phyloP scores from a whole-genome alignment of 352 stramenopile species.

The Phytopythium helicoides region DNA sequence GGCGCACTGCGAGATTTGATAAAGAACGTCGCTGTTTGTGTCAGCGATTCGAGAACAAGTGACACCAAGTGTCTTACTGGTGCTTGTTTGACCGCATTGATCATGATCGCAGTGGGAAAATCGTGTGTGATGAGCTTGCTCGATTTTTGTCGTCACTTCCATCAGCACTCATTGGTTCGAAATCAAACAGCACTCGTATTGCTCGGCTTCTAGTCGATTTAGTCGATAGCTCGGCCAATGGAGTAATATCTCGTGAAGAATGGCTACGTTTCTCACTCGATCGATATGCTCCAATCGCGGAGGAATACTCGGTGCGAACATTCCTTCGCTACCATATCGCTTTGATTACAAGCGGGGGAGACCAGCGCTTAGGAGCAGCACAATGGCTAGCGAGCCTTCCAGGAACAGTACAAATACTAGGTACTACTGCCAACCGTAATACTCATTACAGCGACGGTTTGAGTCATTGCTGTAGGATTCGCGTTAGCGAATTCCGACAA shows the following conservation, averaged over 20 bases:
- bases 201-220: conserved; percentile 33
- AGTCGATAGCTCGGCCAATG: conserved; percentile 54
- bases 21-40: neutral
- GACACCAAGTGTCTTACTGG: neutral
- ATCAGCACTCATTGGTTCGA: too few relatives aligned
- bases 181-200: conserved; percentile 1
- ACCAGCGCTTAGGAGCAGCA: conserved; percentile 5
- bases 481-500: conserved; percentile 54
- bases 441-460: neutral
- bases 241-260: conserved; percentile 51
- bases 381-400: conserved; percentile 50
- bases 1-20: conserved; percentile 1
- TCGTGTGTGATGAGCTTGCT: conserved; percentile 48
- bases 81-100: conserved; percentile 50
- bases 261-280: conserved; percentile 39
- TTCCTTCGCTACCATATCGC: conserved; percentile 5
- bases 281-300: conserved; percentile 9
- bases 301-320: conserved; percentile 22
- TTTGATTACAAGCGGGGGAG: neutral
- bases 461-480: conserved; percentile 38
- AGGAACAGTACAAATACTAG: conserved; percentile 20
- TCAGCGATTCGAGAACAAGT: neutral
- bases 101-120: conserved; percentile 45
- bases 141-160: conserved; percentile 24
- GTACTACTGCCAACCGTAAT: conserved; percentile 1